Base-by-base conservation (phyloP, 345 rosid species). In the Gossypioides kirkii region DNA sequence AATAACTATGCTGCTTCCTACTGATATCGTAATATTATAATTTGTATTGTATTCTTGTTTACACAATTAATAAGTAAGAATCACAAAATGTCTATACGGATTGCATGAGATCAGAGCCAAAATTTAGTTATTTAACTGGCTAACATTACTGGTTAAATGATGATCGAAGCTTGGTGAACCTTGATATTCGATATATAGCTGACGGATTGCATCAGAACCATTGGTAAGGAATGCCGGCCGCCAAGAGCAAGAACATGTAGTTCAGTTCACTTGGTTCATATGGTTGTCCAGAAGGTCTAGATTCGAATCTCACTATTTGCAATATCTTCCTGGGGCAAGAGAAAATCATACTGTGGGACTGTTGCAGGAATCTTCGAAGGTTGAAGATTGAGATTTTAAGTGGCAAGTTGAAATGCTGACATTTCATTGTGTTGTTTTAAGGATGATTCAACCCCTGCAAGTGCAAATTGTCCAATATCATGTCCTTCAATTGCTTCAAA, bases 381-480 rank as follows among this genome's bases (percentile, higher is more conserved):
- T 23, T 59, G 38, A 28, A 28, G n/a, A 14, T 13, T 13, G 43
- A 28, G 46, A 22, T 23, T 41, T 38, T 20, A 38, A 45, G 69
- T 2, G 72, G 77, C 56, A 13, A 84, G 77, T 71, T 83, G 86
- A 78, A 80, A 82, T 67, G 83, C 76, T 32, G 58, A 73, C 8
- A 76, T 55, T 62, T 77, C 67, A 42, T 72, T 72, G 16, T 74
- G 76, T 45, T 80, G 77, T 64, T 14, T 52, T 10, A 14, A 52
- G 4, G 83, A 61, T 46, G 80, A 79, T 74, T 81, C 80, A 74
- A 85, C 49, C 69, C 88, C 91, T 1, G 87, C 84, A 75, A 88
- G 89, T 3, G 87, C 84, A 75, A 92, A 92, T 73, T 86, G 98
- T 23, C 98, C 97, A 38, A 94, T 90, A 72, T 94, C 91, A 71